A percentile compares a stretch with the other conserved stretches of the same genome.
Conservation (phyloP, 2,329 filamentous ascomycete genomes). For the Dothiorella sarmentorum region DNA sequence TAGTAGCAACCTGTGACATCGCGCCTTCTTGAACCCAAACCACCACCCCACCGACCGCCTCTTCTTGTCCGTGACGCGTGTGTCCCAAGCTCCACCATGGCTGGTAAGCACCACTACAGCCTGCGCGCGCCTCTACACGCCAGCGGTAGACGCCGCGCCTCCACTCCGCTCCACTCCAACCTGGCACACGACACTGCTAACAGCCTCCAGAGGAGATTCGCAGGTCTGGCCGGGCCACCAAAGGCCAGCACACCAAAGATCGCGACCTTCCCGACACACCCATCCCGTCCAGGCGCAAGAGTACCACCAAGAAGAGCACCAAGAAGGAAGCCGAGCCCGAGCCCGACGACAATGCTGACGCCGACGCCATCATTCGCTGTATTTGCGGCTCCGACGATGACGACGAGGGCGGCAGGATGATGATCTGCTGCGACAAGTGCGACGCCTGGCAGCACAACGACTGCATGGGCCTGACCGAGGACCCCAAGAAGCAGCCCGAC, state of each 20-base stretch:
- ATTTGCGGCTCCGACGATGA: conserved; percentile 87
- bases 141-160: conserved; percentile 17
- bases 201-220: conserved; percentile 69
- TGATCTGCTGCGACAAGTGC: conserved; percentile 94
- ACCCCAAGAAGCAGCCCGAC: conserved; percentile 50
- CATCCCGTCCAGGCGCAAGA: conserved; percentile 44
- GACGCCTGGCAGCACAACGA: conserved; percentile 96
- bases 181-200: conserved; percentile 27
- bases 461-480: conserved; percentile 82
- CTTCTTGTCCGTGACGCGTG: conserved; percentile 17
- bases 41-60: conserved; percentile 2
- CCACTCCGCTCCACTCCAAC: conserved; percentile 18
- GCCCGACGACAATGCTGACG: conserved; percentile 52
- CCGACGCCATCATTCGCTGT: conserved; percentile 81
- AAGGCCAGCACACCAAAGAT: conserved; percentile 89
- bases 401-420: conserved; percentile 80
- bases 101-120: conserved; percentile 55
- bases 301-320: conserved; percentile 41
- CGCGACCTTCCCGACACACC: conserved; percentile 56
- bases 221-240: conserved; percentile 92
- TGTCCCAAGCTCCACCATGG: conserved; percentile 44
- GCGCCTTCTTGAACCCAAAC: conserved; percentile 16
- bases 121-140: conserved; percentile 14
- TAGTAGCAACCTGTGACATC: conserved; percentile 26
- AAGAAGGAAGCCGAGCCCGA: conserved; percentile 51